Base-by-base conservation (phyloP, 1,284 basidiomycete genomes). In the Cryptococcus depauperatus region DNA sequence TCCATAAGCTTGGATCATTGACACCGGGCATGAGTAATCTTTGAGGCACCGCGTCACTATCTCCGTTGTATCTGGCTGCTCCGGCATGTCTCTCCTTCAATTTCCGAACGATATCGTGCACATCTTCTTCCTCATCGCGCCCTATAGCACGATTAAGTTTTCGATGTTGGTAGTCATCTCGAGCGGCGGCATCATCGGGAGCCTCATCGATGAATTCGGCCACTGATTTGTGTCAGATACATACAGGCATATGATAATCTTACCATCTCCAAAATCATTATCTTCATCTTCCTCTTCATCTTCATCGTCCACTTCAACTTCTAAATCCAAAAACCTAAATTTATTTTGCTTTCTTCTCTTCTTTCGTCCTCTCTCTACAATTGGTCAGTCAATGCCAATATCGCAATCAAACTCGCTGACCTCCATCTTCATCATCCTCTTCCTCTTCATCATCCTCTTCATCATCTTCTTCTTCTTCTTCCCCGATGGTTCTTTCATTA, bases 1-100 rank as follows among this genome's bases (percentile, higher is more conserved):
- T 90, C 90, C 91, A 99, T 56, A 99, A 73, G 63, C 82, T 92
- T 5, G 93, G 87, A 67, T 98, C 93, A 50, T 95, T 84, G 6
- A 96, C 90, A 13, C 85, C 87, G 28, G 93, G 93, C 92, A 98
- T 97, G 35, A 95, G 76, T 38, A 96, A 73, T n/a, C 90, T 80
- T 64, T 97, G 91, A 0, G 95, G 93, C 27, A 97, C 83, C 57
- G 89, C 85, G 62, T 91, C 93, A 79, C 87, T 84, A 67, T 91
- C 88, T 22, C 86, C 86, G 22, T 85, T 83, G 64, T 88, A 92
- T 41, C 80, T 80, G 40, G 79, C 77, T 39, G 77, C 76, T 43
- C 79, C 76, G 46, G 77, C 77, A 71, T 95, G 88, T 41, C 90
- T 82, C 62, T 87, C 81, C 55, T 81, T 84, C 57, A 93, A 74